Conservation (phyloP, 176 grass and related monocot species). For the Aegilops speltoides region DNA sequence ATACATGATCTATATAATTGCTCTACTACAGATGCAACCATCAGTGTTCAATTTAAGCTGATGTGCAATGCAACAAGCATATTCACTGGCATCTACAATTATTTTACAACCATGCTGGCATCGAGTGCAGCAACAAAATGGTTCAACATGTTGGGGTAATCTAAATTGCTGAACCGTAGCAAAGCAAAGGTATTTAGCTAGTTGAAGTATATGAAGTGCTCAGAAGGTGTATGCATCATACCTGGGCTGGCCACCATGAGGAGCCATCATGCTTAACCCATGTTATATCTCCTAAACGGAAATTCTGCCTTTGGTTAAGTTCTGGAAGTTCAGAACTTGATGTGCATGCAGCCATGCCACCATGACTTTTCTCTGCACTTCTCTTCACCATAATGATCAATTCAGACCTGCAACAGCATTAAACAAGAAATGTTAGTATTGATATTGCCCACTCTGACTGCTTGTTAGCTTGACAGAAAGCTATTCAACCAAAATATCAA, state of each 20-base stretch:
- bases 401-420: slow-evolving; percentile 20
- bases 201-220: neutral
- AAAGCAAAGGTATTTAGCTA: neutral
- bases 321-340: slow-evolving; percentile 10
- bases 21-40: slow-evolving; percentile 4
- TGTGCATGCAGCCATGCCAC: neutral
- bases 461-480: neutral
- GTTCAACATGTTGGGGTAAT: neutral
- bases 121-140: neutral
- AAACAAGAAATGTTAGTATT: neutral
- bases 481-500: neutral
- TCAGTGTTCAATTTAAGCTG: neutral
- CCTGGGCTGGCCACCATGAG: slow-evolving; percentile 97
- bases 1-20: slow-evolving; percentile 3
- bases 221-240: slow-evolving; percentile 28
- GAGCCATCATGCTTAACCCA: slow-evolving; percentile 64
- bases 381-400: slow-evolving; percentile 29
- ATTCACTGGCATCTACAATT: neutral
- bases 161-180: neutral
- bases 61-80: slow-evolving; percentile 5
- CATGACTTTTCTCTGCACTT: slow-evolving; percentile 18
- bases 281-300: slow-evolving; percentile 65
- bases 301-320: slow-evolving; percentile 37
- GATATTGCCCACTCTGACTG: neutral
- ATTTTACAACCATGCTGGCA: neutral